Conservation (phyloP, 2,329 filamentous ascomycete species). For the Pestalotiopsis sp. region DNA sequence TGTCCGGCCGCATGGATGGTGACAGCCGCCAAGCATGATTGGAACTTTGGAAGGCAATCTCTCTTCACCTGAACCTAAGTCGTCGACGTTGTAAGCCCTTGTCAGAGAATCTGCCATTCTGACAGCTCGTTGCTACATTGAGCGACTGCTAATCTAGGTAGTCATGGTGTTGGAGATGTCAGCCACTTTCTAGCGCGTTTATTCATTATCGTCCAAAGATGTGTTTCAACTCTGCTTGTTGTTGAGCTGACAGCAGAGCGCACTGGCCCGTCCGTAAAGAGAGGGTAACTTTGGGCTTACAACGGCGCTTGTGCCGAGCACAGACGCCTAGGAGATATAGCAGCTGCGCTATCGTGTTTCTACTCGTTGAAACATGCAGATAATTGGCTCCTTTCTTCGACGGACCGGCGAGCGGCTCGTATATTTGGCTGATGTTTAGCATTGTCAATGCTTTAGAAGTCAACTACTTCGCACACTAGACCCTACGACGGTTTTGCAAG, state of each 20-base stretch:
- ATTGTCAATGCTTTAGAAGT: not conserved
- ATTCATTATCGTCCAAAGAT: not conserved
- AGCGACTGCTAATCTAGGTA: not conserved
- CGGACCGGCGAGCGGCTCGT: not conserved
- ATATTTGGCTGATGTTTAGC: not conserved
- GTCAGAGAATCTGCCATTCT: not conserved
- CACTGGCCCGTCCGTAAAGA: not conserved
- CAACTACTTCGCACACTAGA: not conserved
- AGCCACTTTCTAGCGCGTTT: not conserved
- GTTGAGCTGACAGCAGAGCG: not conserved
- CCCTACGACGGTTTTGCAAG: not conserved
- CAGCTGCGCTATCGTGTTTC: not conserved
- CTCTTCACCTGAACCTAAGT: not conserved
- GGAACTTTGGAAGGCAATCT: not conserved
- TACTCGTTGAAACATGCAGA: not conserved
- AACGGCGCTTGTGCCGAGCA: conserved; percentile 1
- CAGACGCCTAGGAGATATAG: conserved; percentile 1
- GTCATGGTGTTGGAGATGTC: not conserved
- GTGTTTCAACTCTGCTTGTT: not conserved
- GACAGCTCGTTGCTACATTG: not conserved
- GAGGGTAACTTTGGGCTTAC: not conserved
- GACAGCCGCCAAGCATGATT: not conserved
- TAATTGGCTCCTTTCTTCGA: not conserved
- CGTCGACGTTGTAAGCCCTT: not conserved
- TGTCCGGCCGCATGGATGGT: not conserved